These are phyloP conservation scores for Nakazawaea pomicola DNA, from an alignment of 805 yeast genomes.

Conservation along the genomic window DNA sequence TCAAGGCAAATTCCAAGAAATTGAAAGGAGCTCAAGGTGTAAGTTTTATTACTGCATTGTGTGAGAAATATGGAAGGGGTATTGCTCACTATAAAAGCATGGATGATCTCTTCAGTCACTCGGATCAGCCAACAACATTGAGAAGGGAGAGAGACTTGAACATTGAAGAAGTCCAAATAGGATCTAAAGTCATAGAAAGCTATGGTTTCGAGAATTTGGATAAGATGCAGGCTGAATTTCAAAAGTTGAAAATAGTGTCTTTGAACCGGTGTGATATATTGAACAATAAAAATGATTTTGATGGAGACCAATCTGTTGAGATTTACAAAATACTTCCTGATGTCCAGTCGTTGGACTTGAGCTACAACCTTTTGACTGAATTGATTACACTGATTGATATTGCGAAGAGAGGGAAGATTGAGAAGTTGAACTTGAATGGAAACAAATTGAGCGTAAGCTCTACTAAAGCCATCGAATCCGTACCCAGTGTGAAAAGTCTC, in stretches of 20 bases:
- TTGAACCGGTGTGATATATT: conserved; percentile 39
- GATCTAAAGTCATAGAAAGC: conserved; percentile 53
- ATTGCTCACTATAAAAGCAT: conserved; percentile 16
- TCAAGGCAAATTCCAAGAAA: conserved; percentile 37
- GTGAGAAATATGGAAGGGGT: conserved; percentile 38
- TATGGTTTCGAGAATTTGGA: conserved; percentile 61
- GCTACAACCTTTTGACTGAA: conserved; percentile 49
- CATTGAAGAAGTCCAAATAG: conserved; percentile 37
- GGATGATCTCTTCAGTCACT: background rate
- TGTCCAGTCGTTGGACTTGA: conserved; percentile 45
- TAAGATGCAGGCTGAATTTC: conserved; percentile 41
- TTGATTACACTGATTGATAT: conserved; percentile 35
- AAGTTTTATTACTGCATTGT: conserved; percentile 45
- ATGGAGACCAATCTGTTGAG: background rate
- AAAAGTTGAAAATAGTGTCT: conserved; percentile 41
- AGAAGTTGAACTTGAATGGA: conserved; percentile 47
- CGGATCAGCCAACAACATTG: background rate
- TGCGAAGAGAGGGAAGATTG: conserved; percentile 32
- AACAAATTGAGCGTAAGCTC: conserved; percentile 34
- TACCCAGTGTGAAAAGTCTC: conserved; percentile 15
- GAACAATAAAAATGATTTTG: conserved; percentile 11
- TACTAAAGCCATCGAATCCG: conserved; percentile 3
- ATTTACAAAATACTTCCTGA: conserved; percentile 16
- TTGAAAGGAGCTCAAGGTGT: conserved; percentile 22
- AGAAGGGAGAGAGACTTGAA: conserved; percentile 7